phyloP scores from a whole-genome alignment of 1,284 basidiomycete species.

The Irpex sp. region DNA sequence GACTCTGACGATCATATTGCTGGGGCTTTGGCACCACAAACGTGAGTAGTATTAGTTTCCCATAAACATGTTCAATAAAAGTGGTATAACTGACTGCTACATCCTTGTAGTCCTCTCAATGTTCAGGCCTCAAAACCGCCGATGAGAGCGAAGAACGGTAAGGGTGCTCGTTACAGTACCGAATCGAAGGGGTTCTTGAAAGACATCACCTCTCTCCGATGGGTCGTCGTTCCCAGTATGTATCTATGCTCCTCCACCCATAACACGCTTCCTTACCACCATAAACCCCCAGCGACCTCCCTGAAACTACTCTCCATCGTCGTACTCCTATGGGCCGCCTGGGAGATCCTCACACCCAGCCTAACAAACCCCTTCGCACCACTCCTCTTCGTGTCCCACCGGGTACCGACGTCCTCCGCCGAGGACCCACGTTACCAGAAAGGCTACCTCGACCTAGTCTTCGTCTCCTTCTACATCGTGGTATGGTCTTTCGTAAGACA shows the following conservation, averaged over 20 bases:
- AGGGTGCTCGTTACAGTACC: background rate
- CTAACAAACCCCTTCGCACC: conserved; percentile 73
- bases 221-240: conserved; percentile 76
- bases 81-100: too few species aligned
- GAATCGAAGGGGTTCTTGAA: conserved; percentile 35
- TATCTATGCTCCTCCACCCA: conserved; percentile 10
- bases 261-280: too few species aligned
- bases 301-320: conserved; percentile 75
- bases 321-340: conserved; percentile 70
- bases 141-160: background rate
- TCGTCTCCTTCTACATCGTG: conserved; percentile 85
- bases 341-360: conserved; percentile 51
- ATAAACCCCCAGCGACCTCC: conserved; percentile 48
- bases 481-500: conserved; percentile 93
- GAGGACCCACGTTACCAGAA: conserved; percentile 72
- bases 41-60: too few species aligned
- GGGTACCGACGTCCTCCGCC: conserved; percentile 47
- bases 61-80: too few species aligned
- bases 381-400: conserved; percentile 77
- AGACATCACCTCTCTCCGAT: conserved; percentile 52
- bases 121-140: background rate
- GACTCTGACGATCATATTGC: background rate
- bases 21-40: background rate
- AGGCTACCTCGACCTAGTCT: conserved; percentile 75
- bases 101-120: background rate